Conservation (phyloP, 208 protist species). For the Blastocrithidia nonstop region DNA sequence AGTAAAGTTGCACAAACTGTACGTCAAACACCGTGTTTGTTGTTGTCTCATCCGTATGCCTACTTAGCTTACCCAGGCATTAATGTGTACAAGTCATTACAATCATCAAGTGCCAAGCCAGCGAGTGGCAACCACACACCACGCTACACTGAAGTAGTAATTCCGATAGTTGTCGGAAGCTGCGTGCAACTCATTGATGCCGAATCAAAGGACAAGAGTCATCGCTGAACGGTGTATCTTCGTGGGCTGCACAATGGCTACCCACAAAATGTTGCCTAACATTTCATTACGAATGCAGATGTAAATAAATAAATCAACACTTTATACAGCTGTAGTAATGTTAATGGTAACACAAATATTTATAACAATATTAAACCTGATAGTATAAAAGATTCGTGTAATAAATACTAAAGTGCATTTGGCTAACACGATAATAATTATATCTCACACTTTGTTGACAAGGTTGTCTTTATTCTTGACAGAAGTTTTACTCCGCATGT, state of each 20-base stretch:
- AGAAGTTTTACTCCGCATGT: constrained; percentile 51
- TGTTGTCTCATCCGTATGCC: too few relatives aligned
- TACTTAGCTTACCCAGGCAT: too few relatives aligned
- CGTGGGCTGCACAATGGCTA: constrained; percentile 62
- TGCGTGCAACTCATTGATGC: constrained; percentile 45
- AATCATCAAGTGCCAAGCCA: too few relatives aligned
- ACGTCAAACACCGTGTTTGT: too few relatives aligned
- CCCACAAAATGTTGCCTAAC: constrained; percentile 3
- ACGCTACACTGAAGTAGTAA: too few relatives aligned
- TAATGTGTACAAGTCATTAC: too few relatives aligned
- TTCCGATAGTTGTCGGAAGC: constrained; percentile 60
- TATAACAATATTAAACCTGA: not conserved
- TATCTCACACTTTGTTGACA: constrained; percentile 55
- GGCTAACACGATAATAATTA: constrained; percentile 21
- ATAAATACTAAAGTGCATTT: not conserved
- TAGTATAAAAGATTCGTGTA: not conserved
- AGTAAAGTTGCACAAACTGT: too few relatives aligned
- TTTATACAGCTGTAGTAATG: too few relatives aligned
- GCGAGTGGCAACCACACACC: too few relatives aligned
- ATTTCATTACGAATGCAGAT: too few relatives aligned
- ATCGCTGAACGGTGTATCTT: constrained; percentile 81
- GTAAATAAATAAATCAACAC: too few relatives aligned
- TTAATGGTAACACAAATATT: too few relatives aligned
- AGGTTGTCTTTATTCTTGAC: constrained; percentile 66
- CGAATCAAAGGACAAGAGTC: constrained; percentile 53